Evolutionary conservation across 2,329 filamentous ascomycete species (phyloP).

Genomic region (Chaetomiaceae sp.): DNA sequence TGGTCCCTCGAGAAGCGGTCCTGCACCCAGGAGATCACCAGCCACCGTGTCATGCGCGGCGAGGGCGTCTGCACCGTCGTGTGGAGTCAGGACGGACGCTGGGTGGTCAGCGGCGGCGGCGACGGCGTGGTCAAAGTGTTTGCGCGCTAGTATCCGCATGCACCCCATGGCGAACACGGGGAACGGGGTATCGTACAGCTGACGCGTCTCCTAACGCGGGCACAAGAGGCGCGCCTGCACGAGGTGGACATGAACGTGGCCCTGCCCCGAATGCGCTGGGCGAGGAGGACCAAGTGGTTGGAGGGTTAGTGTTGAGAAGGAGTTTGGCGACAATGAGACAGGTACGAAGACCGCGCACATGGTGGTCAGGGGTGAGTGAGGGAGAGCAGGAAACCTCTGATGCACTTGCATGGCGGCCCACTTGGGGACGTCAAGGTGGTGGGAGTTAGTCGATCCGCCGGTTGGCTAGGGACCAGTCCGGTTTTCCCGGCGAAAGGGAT

Average conservation of each 20-base stretch:
- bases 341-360: too few species aligned
- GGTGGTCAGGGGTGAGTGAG: too few species aligned
- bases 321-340: too few species aligned
- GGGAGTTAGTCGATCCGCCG: too few species aligned
- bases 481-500: too few species aligned
- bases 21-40: constrained; percentile 92
- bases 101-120: constrained; percentile 90
- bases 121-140: constrained; percentile 96
- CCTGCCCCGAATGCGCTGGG: neutral
- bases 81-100: constrained; percentile 91
- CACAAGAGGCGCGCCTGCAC: neutral
- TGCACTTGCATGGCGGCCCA: too few species aligned
- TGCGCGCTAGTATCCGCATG: constrained; percentile 40
- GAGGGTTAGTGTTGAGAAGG: neutral
- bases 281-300: neutral
- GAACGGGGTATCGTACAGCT: neutral
- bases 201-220: neutral
- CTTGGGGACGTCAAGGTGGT: too few species aligned
- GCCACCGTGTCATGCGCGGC: constrained; percentile 87
- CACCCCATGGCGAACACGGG: neutral
- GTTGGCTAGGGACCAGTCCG: too few species aligned
- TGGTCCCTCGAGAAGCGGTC: constrained; percentile 95
- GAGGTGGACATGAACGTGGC: neutral
- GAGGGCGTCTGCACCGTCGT: constrained; percentile 92
- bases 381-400: too few species aligned